Conservation (phyloP, 73 alveolate genomes). For the Durusdinium trenchii region DNA sequence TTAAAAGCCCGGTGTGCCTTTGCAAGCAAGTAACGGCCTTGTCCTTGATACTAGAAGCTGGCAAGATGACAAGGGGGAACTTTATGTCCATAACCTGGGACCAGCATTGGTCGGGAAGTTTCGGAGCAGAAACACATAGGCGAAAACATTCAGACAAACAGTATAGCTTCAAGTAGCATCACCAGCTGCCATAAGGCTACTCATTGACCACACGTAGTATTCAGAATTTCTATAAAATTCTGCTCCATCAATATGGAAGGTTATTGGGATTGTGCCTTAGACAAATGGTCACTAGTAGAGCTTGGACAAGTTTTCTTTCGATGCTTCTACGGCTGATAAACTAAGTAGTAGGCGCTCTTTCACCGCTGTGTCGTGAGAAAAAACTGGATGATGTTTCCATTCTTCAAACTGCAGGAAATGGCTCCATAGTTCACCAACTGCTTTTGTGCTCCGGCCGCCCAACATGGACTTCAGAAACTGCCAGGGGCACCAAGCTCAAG, state of each 20-base stretch:
- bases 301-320: not conserved
- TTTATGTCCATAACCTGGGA: slow-evolving; percentile 10
- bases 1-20: too few relatives aligned
- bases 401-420: not conserved
- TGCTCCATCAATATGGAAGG: slow-evolving; percentile 37
- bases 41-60: not conserved
- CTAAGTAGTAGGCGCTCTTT: not conserved
- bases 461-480: slow-evolving; percentile 24
- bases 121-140: not conserved
- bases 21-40: too few relatives aligned
- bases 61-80: not conserved
- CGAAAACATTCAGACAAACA: not conserved
- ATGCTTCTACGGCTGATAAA: not conserved
- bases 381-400: not conserved
- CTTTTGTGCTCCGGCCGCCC: not conserved
- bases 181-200: not conserved
- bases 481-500: not conserved
- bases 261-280: not conserved
- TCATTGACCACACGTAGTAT: slow-evolving; percentile 2
- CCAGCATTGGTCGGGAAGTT: not conserved
- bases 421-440: slow-evolving; percentile 12
- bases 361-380: not conserved
- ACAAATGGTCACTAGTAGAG: not conserved
- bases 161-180: not conserved
- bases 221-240: slow-evolving; percentile 42